phyloP scores from a whole-genome alignment of 2,329 filamentous ascomycete species.

The Sphaceloma murrayae region DNA sequence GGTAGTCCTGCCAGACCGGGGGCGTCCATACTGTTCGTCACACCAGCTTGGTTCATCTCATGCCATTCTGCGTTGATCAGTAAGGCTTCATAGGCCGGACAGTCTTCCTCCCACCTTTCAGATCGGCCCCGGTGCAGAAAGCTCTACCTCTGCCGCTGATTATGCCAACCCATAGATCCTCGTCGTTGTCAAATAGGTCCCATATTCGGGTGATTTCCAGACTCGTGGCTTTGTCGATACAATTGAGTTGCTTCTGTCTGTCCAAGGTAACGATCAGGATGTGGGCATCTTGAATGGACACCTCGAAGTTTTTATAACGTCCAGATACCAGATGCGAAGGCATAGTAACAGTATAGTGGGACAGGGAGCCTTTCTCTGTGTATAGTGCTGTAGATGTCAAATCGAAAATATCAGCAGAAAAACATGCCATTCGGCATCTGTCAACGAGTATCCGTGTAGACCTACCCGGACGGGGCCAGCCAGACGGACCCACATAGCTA shows the following conservation, averaged over 20 bases:
- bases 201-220: slow-evolving; percentile 43
- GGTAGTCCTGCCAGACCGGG: slow-evolving; percentile 49
- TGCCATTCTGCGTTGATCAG: slow-evolving; percentile 23
- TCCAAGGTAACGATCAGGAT: slow-evolving; percentile 44
- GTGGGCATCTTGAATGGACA: slow-evolving; percentile 39
- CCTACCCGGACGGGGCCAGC: too few relatives aligned
- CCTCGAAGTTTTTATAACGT: slow-evolving; percentile 21
- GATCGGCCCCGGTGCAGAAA: slow-evolving; percentile 48
- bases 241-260: slow-evolving; percentile 18
- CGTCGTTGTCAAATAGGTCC: slow-evolving; percentile 43
- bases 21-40: slow-evolving; percentile 23
- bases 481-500: too few relatives aligned
- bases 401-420: too few relatives aligned
- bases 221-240: slow-evolving; percentile 28
- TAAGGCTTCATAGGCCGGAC: neutral
- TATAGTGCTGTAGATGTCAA: too few relatives aligned
- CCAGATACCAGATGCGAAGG: too few relatives aligned
- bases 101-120: slow-evolving; percentile 42
- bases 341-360: too few relatives aligned
- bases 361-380: too few relatives aligned
- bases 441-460: too few relatives aligned
- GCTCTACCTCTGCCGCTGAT: slow-evolving; percentile 46
- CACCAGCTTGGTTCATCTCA: slow-evolving; percentile 21
- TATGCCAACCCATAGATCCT: slow-evolving; percentile 28
- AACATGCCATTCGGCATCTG: too few relatives aligned